Conservation (phyloP, 106 monocot species). For the Dendrobium huoshanense region DNA sequence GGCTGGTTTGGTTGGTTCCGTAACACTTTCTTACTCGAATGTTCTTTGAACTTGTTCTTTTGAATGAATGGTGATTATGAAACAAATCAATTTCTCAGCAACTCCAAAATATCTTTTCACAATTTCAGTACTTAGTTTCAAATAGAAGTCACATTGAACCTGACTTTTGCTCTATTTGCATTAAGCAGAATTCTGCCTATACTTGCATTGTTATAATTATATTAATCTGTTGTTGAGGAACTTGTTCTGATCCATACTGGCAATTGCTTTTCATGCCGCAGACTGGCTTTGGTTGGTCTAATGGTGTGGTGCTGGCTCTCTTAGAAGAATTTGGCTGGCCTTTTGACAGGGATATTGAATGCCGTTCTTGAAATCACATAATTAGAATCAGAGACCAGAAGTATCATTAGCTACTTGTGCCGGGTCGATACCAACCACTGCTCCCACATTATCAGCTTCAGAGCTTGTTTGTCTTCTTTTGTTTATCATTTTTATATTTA, state of each 20-base stretch:
- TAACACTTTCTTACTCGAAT: no score
- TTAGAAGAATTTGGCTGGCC: constrained; percentile 96
- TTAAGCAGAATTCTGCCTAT: no score
- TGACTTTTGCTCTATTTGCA: no score
- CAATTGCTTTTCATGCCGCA: constrained; percentile 11
- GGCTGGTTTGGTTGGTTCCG: no score
- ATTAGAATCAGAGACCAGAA: background rate
- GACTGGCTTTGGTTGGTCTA: constrained; percentile 98
- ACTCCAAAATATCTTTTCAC: no score
- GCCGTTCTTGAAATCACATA: constrained; percentile 1
- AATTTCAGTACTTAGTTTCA: no score
- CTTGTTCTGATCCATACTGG: background rate
- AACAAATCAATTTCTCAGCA: background rate
- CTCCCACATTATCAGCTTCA: background rate
- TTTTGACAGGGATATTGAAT: constrained; percentile 37
- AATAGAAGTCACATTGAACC: no score
- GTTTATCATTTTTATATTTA: background rate
- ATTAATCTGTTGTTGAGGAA: background rate
- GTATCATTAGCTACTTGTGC: background rate
- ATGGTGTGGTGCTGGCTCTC: constrained; percentile 82
- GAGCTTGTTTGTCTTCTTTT: constrained; percentile 2
- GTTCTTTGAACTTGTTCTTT: background rate
- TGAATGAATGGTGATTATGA: background rate
- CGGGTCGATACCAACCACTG: background rate
- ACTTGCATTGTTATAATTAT: background rate